Base-by-base conservation (phyloP, 2,329 filamentous ascomycete species). In the Albophoma yamanashiensis region DNA sequence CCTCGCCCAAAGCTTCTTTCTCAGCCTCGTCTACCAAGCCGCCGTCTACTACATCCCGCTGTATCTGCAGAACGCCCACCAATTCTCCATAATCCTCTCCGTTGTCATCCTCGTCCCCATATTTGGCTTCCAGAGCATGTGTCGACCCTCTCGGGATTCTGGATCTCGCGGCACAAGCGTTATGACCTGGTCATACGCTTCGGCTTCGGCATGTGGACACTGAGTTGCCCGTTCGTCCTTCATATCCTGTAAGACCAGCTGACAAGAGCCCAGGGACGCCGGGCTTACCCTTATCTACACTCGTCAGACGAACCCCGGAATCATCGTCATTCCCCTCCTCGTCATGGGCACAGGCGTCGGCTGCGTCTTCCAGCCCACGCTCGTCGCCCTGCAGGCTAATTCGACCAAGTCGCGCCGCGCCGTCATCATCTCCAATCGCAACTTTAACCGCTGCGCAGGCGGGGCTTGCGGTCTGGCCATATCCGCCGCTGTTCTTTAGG, bases 1-100 rank as follows among this genome's bases (percentile, higher is more conserved):
- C 62, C 72, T 88, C 56, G 47, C 78, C 4, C 82, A 88, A 65
- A 82, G 79, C 66, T 81, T 88, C 63, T 70, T 89, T 27, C 78
- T 86, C 27, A 84, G 86, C 7, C 74, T 81, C 20, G 79, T 81
- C 1, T 87, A 85, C 64, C 85, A 86, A 64, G 75, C 78, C 2
- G 79, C 79, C 60, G 70, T 87, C 1, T 87, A 86, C 69, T 87
- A 83, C 64, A 68, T 87, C 6, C 84, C 84, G 1, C 72, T 87
- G 0, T 88, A 84, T 68, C 82, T 83, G 53, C 83, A 87, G 64
- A 86, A 85, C 60, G 82, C 78, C 3, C 66, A 67, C 25, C 66
- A 67, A 22, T 71, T 67, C 57, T 67, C 69, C 7, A 64, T 70
- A 15, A 60, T 73, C 4, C 75, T 78, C 31, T 83, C 83, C 4